Evolutionary conservation across 2,329 filamentous ascomycete genomes (phyloP).

Genomic region (Emergomyces orientalis): DNA sequence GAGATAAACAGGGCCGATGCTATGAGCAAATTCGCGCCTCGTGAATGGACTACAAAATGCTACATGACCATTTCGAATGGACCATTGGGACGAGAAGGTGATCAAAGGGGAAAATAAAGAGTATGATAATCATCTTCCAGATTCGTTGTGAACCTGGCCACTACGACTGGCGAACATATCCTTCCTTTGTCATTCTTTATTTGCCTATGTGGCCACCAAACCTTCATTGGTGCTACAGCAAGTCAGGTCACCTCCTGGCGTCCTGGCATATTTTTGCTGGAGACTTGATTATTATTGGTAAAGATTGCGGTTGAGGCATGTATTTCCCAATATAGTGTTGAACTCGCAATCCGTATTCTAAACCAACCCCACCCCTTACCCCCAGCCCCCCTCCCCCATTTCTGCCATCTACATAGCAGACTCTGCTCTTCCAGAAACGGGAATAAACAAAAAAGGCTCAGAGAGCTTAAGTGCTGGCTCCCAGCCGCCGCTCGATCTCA

Average conservation of each 20-base stretch:
- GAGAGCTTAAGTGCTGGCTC: neutral
- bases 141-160: neutral
- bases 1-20: too few species aligned
- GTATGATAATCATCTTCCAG: neutral
- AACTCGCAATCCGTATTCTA: neutral
- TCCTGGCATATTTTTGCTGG: neutral
- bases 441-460: neutral
- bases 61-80: neutral
- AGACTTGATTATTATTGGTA: neutral
- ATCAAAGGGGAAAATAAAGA: too few species aligned
- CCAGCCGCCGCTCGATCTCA: constrained; percentile 38
- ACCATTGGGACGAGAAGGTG: neutral
- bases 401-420: neutral
- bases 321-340: neutral
- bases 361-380: too few species aligned
- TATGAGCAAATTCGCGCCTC: neutral
- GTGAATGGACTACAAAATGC: neutral
- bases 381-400: neutral
- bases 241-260: too few species aligned
- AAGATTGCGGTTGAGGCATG: neutral
- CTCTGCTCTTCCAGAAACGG: neutral
- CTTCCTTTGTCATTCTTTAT: neutral
- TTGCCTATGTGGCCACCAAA: neutral
- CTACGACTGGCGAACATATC: neutral
- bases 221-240: too few species aligned